Conservation (phyloP, 495 filamentous ascomycete genomes). For the Penicillium ochrochloron region DNA sequence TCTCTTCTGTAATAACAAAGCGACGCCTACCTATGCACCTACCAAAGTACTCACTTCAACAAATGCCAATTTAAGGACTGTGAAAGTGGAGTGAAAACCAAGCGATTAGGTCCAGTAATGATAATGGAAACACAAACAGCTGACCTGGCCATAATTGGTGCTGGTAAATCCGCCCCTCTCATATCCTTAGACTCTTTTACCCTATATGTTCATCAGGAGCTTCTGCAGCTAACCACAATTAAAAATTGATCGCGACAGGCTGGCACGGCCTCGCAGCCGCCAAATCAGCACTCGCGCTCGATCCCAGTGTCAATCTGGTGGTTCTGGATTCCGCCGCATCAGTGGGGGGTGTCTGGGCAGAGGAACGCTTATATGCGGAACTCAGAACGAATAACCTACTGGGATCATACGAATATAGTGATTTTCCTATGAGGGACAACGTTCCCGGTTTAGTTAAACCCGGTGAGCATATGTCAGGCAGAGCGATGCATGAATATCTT, state of each 20-base stretch:
- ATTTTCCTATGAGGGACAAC: slow-evolving; percentile 16
- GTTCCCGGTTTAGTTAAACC: slow-evolving; percentile 17
- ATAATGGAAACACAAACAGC: slow-evolving; percentile 16
- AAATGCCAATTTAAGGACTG: slow-evolving; percentile 8
- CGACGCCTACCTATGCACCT: slow-evolving; percentile 10
- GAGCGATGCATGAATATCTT: slow-evolving; percentile 20
- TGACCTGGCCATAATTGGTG: slow-evolving; percentile 18
- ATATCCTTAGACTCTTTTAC: slow-evolving; percentile 14
- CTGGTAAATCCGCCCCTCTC: slow-evolving; percentile 16
- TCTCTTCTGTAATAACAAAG: slow-evolving; percentile 10
- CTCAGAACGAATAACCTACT: slow-evolving; percentile 18
- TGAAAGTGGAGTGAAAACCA: slow-evolving; percentile 9
- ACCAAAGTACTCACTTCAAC: slow-evolving; percentile 13
- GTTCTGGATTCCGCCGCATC: slow-evolving; percentile 19
- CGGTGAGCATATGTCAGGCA: slow-evolving; percentile 17
- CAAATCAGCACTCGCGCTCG: slow-evolving; percentile 17
- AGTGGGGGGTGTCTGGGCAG: slow-evolving; percentile 18
- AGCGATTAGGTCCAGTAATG: slow-evolving; percentile 13
- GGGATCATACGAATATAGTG: slow-evolving; percentile 20
- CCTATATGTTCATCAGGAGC: slow-evolving; percentile 6
- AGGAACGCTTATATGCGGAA: slow-evolving; percentile 19
- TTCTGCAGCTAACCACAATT: slow-evolving; percentile 15
- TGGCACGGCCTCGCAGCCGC: slow-evolving; percentile 17
- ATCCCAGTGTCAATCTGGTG: slow-evolving; percentile 18
- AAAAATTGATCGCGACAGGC: slow-evolving; percentile 15